phyloP scores from a whole-genome alignment of 352 stramenopile species.

The Globisporangium takayamanum region DNA sequence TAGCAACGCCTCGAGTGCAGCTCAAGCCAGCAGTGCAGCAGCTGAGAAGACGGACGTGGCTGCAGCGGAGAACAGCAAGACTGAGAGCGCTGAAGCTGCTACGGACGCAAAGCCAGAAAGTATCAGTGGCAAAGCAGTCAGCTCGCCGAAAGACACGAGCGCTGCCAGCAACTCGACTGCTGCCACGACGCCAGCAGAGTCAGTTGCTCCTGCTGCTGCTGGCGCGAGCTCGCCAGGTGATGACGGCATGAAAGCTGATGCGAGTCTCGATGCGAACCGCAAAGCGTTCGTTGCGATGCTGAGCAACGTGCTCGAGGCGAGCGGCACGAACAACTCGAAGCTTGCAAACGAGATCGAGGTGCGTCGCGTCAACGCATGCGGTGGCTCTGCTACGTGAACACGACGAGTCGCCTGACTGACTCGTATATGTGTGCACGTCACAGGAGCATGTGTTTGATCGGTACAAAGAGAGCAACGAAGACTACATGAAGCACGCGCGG shows the following conservation, averaged over 20 bases:
- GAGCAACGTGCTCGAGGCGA: conserved; percentile 42
- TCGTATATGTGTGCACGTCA: conserved; percentile 1
- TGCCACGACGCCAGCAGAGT: neutral
- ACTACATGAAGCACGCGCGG: conserved; percentile 69
- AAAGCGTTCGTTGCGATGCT: conserved; percentile 64
- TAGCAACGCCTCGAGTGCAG: too few species aligned
- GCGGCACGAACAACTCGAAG: conserved; percentile 27
- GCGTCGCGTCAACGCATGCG: neutral
- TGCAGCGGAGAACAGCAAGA: too few species aligned
- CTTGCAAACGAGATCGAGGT: conserved; percentile 75
- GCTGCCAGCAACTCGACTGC: conserved; percentile 2
- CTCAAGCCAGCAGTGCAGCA: too few species aligned
- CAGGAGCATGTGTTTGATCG: conserved; percentile 70
- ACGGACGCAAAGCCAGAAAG: too few species aligned
- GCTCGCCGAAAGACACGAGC: neutral
- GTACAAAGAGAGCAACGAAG: conserved; percentile 71
- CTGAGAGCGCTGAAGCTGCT: too few species aligned
- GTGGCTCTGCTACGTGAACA: neutral
- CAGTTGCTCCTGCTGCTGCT: neutral
- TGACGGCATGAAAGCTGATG: conserved; percentile 19
- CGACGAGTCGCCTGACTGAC: neutral
- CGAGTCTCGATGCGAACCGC: conserved; percentile 49
- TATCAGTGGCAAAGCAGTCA: too few species aligned
- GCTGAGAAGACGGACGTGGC: too few species aligned
- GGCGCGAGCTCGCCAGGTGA: neutral